phyloP scores from a whole-genome alignment of 805 yeast species.

The Komagataella populi region DNA sequence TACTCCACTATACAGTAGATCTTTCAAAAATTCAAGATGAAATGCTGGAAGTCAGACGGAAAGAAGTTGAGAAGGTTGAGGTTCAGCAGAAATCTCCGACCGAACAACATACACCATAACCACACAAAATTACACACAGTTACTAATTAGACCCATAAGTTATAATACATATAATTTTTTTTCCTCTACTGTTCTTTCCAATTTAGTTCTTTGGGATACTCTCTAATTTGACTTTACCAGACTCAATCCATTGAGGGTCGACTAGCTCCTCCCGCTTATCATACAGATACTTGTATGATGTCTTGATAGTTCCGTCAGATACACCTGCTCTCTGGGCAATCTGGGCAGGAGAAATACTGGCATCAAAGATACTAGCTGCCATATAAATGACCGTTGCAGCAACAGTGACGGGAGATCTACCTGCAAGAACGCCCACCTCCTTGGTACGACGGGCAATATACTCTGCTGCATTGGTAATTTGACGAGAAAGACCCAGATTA shows the following conservation, averaged over 20 bases:
- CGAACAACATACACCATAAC: not conserved
- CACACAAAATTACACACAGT: not conserved
- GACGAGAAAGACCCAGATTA: conserved; percentile 75
- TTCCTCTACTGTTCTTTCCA: not conserved
- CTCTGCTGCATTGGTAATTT: conserved; percentile 86
- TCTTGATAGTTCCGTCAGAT: conserved; percentile 93
- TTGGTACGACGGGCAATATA: conserved; percentile 81
- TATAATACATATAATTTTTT: not conserved
- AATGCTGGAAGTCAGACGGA: not conserved
- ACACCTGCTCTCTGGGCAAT: conserved; percentile 92
- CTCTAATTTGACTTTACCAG: conserved; percentile 48
- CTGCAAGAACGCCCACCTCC: conserved; percentile 88
- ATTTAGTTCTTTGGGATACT: conserved; percentile 8
- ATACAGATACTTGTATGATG: conserved; percentile 72
- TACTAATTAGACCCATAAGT: not conserved
- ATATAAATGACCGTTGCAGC: conserved; percentile 96
- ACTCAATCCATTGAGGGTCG: conserved; percentile 64
- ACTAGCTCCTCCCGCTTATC: conserved; percentile 60
- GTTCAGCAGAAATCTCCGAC: not conserved
- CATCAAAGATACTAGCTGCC: conserved; percentile 81
- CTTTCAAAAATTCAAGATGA: conserved; percentile 12
- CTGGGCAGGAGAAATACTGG: conserved; percentile 59
- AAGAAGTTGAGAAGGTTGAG: not conserved
- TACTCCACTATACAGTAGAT: conserved; percentile 32
- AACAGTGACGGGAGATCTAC: conserved; percentile 92